Conservation (phyloP, 352 stramenopile species). For the Phytophthora sansomeana region DNA sequence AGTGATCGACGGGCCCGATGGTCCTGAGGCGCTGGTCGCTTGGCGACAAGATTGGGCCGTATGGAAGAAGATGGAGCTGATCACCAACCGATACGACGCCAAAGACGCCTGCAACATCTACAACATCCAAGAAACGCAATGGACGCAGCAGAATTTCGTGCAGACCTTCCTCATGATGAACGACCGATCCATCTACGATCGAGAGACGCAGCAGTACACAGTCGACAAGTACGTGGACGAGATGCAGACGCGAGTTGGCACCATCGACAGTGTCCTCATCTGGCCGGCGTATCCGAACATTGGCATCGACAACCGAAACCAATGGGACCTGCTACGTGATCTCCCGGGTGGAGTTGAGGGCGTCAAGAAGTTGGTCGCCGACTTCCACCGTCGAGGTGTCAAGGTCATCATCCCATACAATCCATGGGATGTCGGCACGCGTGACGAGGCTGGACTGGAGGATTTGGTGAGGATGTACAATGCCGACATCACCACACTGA, state of each 20-base stretch:
- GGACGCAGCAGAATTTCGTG: slow-evolving; percentile 84
- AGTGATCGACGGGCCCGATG: slow-evolving; percentile 70
- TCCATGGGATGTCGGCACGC: slow-evolving; percentile 83
- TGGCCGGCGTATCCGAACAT: slow-evolving; percentile 88
- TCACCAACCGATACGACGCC: slow-evolving; percentile 68
- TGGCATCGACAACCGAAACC: slow-evolving; percentile 85
- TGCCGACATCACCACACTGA: slow-evolving; percentile 70
- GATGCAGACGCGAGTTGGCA: slow-evolving; percentile 62
- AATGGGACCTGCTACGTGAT: slow-evolving; percentile 75
- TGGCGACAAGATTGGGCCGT: slow-evolving; percentile 68
- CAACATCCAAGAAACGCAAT: slow-evolving; percentile 65
- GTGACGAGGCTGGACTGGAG: slow-evolving; percentile 59
- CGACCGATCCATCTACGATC: slow-evolving; percentile 82
- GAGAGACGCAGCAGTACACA: slow-evolving; percentile 63
- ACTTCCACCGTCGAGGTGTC: slow-evolving; percentile 69
- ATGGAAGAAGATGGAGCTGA: slow-evolving; percentile 82
- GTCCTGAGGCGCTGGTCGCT: slow-evolving; percentile 38
- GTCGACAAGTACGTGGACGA: slow-evolving; percentile 72
- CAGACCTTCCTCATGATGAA: slow-evolving; percentile 82
- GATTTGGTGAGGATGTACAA: slow-evolving; percentile 73
- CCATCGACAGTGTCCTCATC: slow-evolving; percentile 83
- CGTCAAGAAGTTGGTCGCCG: slow-evolving; percentile 52
- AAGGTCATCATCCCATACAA: slow-evolving; percentile 87
- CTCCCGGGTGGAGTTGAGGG: slow-evolving; percentile 62
- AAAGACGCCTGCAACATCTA: slow-evolving; percentile 71